Evolutionary conservation across 2,329 filamentous ascomycete genomes (phyloP).

Genomic region (Diaporthe caulivora): DNA sequence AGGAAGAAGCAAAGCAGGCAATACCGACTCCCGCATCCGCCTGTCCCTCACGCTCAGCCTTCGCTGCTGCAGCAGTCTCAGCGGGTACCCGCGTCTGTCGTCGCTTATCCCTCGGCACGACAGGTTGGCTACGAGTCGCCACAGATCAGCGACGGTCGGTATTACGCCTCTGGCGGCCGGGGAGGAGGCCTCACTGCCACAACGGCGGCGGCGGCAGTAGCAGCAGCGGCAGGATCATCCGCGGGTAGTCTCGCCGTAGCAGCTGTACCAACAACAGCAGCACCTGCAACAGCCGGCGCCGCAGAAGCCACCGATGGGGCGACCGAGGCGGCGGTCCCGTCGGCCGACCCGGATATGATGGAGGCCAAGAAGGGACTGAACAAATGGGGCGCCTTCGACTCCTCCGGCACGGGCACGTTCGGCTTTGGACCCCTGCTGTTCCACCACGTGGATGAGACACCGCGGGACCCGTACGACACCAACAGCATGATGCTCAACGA

Average conservation of each 20-base stretch:
- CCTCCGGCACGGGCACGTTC: constrained; percentile 30
- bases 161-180: neutral
- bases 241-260: neutral
- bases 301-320: neutral
- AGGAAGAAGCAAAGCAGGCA: constrained; percentile 32
- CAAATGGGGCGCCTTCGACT: constrained; percentile 36
- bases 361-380: constrained; percentile 28
- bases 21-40: constrained; percentile 15
- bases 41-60: constrained; percentile 26
- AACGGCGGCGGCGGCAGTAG: neutral
- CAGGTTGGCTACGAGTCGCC: constrained; percentile 11
- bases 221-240: neutral
- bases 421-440: constrained; percentile 35
- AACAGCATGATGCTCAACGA: constrained; percentile 33
- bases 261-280: neutral
- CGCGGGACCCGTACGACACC: constrained; percentile 32
- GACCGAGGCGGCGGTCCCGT: constrained; percentile 15
- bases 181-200: neutral
- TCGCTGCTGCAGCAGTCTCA: constrained; percentile 32
- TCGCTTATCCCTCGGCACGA: constrained; percentile 11
- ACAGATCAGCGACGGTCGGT: constrained; percentile 5
- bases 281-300: neutral
- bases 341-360: constrained; percentile 25
- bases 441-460: constrained; percentile 23
- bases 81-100: constrained; percentile 29